Evolutionary conservation across 176 grass and related monocot genomes (phyloP), one percentile per base, ranked within the genome.

Genomic region (Aegilops umbellulata): DNA sequence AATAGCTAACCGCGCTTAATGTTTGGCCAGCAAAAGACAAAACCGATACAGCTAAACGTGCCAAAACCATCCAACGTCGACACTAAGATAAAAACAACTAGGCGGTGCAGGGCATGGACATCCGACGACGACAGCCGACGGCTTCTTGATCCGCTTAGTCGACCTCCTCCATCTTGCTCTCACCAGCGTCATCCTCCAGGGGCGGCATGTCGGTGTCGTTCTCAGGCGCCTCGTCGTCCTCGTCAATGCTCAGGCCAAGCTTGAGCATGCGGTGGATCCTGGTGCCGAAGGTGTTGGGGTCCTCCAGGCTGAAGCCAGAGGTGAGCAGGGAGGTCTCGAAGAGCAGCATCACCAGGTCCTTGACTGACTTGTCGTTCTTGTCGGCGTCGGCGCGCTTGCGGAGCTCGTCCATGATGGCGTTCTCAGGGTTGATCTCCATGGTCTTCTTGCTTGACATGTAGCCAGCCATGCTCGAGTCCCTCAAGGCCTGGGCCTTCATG

Each of bases 81-180:
- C 20, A 60, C 17, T 8, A 39, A 62, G 2, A 39, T 66, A 76
- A 66, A 78, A 67, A 22, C 66, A 32, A 57, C 66, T 74, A 87
- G 22, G 65, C 10, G 24, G 36, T 63, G 38, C 61, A 32, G 36
- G 16, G 22, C 61, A 25, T 29, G 53, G 7, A 57, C 53, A 57
- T 22, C 6, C 6, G 2, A 57, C 49, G 49, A 11, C 3, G 5
- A 22, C 20, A 0, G 86, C 39, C 39, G 41, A 8, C n/a, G n/a
- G n/a, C n/a, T n/a, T n/a, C n/a, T n/a, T n/a, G n/a, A n/a, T n/a
- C n/a, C n/a, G 82, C 3, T 97, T 95, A 98, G 46, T 98, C 95
- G 7, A 98, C 95, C 81, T 98, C 95, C 89, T 98, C 95, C 95
- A 98, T 98, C 87, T 98, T 98, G 91, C 95, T 98, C 86, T 95